Evolutionary conservation across 176 grass and related monocot species (phyloP).

Genomic region (Guadua angustifolia): DNA sequence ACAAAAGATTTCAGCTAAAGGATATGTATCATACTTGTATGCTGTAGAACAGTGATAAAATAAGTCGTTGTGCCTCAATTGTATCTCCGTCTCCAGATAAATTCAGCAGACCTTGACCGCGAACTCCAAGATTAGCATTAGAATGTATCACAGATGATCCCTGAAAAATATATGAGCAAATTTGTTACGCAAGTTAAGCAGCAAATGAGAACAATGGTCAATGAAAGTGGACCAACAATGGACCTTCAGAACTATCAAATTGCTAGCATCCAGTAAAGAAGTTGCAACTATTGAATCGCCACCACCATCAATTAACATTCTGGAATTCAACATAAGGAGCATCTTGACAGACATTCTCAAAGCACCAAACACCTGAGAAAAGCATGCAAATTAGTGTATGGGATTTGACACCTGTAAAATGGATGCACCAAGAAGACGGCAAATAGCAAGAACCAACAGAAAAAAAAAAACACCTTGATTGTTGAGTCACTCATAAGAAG

Average conservation of each 20-base stretch:
- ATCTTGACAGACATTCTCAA: constrained; percentile 99
- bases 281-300: constrained; percentile 84
- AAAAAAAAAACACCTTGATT: constrained; percentile 71
- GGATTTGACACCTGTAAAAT: constrained; percentile 27
- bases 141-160: constrained; percentile 96
- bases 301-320: constrained; percentile 90
- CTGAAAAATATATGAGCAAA: constrained; percentile 54
- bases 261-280: constrained; percentile 96
- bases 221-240: constrained; percentile 1
- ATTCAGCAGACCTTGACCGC: constrained; percentile 97
- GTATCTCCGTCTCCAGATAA: constrained; percentile 91
- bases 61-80: constrained; percentile 89
- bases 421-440: constrained; percentile 19
- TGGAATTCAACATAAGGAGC: constrained; percentile 99
- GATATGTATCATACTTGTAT: constrained; percentile 70
- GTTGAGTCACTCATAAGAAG: constrained; percentile 99
- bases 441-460: constrained; percentile 39
- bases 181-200: background rate
- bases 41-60: constrained; percentile 99
- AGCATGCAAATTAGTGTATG: constrained; percentile 29
- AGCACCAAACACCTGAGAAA: constrained; percentile 82
- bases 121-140: constrained; percentile 98
- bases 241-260: constrained; percentile 99
- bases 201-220: constrained; percentile 1
- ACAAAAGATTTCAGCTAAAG: background rate